These are phyloP conservation scores for Ophiostoma tasmaniense DNA, from an alignment of 2,329 filamentous ascomycete species.

Conservation along the genomic window DNA sequence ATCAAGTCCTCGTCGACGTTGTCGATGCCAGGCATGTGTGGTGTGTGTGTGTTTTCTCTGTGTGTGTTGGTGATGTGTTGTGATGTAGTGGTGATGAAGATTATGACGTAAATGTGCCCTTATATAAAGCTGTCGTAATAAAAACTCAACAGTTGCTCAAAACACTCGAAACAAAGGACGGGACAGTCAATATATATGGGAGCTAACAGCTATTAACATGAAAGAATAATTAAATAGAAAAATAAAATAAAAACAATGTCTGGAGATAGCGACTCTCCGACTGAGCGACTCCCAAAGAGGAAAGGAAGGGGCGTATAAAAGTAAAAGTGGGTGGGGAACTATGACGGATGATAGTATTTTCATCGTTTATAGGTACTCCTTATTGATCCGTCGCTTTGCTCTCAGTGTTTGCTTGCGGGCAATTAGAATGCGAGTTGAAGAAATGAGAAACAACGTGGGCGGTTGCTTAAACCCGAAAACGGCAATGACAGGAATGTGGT, in stretches of 20 bases:
- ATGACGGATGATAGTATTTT: neutral
- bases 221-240: neutral
- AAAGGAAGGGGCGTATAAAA: neutral
- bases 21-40: slow-evolving; percentile 45
- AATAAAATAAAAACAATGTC: neutral
- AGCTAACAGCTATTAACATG: neutral
- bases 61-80: neutral
- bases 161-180: neutral
- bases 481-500: neutral
- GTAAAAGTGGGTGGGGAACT: neutral
- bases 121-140: neutral
- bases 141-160: neutral
- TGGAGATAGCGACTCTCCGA: neutral
- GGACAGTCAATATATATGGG: neutral
- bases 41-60: too few relatives aligned
- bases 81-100: too few relatives aligned
- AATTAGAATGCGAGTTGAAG: neutral
- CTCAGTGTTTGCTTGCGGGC: neutral
- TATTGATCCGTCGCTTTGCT: neutral
- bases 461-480: neutral
- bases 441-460: neutral
- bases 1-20: slow-evolving; percentile 46
- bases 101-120: too few relatives aligned
- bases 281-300: neutral
- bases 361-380: too few relatives aligned